These are phyloP conservation scores for Fusarium mexicanum DNA, from an alignment of 2,329 filamentous ascomycete species.

Conservation along the genomic window DNA sequence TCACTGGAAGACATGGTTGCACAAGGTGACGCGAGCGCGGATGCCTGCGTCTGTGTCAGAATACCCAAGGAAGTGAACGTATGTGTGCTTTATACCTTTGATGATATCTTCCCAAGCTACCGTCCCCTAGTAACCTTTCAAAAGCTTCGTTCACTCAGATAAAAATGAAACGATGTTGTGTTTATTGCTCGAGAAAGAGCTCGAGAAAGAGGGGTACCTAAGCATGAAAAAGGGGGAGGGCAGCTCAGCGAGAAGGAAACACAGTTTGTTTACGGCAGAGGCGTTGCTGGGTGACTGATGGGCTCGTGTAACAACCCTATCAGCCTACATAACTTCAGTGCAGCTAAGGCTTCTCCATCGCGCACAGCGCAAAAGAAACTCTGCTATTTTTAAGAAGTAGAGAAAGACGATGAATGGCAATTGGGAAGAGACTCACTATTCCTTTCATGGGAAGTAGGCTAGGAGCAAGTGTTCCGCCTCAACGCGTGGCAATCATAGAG, in stretches of 20 bases:
- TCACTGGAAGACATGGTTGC: not conserved
- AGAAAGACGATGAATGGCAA: not conserved
- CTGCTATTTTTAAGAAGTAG: not conserved
- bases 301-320: not conserved
- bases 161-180: not conserved
- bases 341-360: not conserved
- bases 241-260: not conserved
- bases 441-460: too few relatives aligned
- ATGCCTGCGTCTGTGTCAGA: not conserved
- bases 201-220: not conserved
- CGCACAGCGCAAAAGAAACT: not conserved
- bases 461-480: not conserved
- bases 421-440: too few relatives aligned
- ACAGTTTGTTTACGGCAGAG: not conserved
- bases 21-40: not conserved
- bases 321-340: not conserved
- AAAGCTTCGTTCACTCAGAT: not conserved
- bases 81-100: not conserved
- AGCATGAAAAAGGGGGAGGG: too few relatives aligned
- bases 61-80: not conserved
- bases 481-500: accelerated
- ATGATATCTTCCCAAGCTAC: not conserved
- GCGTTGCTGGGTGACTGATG: constrained; percentile 22
- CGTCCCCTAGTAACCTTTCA: not conserved
- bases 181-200: not conserved